phyloP scores from a whole-genome alignment of 2,329 filamentous ascomycete genomes.

The Xylariaceae sp. region DNA sequence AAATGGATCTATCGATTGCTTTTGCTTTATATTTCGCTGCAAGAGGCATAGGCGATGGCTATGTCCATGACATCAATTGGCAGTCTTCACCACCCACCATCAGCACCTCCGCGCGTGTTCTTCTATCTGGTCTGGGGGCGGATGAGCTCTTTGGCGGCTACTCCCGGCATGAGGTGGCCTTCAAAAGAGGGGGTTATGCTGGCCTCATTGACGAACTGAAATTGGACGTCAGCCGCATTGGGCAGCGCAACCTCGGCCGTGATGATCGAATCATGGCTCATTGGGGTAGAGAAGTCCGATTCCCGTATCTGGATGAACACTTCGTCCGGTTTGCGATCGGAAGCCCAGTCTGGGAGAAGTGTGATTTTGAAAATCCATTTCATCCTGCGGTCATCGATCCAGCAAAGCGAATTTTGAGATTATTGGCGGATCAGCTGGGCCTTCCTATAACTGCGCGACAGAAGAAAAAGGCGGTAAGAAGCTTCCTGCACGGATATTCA shows the following conservation, averaged over 20 bases:
- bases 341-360: conserved; percentile 77
- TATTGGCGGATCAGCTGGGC: conserved; percentile 70
- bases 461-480: conserved; percentile 82
- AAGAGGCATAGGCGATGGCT: conserved; percentile 59
- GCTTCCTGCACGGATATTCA: background rate
- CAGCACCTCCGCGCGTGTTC: conserved; percentile 69
- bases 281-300: conserved; percentile 84
- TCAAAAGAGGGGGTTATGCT: conserved; percentile 60
- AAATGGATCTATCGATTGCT: conserved; percentile 97
- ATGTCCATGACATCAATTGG: conserved; percentile 28
- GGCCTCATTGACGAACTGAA: conserved; percentile 78
- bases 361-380: conserved; percentile 65
- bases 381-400: conserved; percentile 56
- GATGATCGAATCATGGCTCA: conserved; percentile 89
- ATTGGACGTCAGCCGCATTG: conserved; percentile 79
- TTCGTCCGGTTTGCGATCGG: conserved; percentile 78
- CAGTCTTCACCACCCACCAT: conserved; percentile 15
- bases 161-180: conserved; percentile 75
- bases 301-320: conserved; percentile 84
- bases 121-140: conserved; percentile 89
- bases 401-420: conserved; percentile 75
- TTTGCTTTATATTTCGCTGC: conserved; percentile 94
- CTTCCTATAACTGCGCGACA: conserved; percentile 72
- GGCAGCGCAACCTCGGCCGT: conserved; percentile 89
- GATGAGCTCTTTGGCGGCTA: conserved; percentile 97